Percentiles rank a stretch among this genome's conserved stretches.
Evolutionary conservation across 2,329 filamentous ascomycete genomes (phyloP).

Genomic region (Colletotrichum tanaceti): DNA sequence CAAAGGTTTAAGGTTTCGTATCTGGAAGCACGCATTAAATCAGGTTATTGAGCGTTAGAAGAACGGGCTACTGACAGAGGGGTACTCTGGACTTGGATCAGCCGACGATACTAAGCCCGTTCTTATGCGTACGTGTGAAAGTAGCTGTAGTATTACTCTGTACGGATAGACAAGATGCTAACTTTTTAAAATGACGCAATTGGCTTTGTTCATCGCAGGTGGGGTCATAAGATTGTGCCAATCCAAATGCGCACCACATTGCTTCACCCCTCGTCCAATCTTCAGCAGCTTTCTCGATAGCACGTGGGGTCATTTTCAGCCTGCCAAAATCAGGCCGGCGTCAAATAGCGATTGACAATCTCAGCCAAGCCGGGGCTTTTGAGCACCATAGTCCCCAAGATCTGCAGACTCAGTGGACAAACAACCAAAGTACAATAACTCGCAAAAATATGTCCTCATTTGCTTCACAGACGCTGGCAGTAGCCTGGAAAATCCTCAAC

Average conservation of each 20-base stretch:
- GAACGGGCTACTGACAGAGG: not conserved
- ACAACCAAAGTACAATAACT: too few relatives aligned
- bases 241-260: not conserved
- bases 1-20: not conserved
- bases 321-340: not conserved
- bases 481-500: not conserved
- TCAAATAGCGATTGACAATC: not conserved
- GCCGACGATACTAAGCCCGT: not conserved
- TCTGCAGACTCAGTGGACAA: too few relatives aligned
- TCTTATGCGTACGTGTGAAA: not conserved
- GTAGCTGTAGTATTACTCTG: too few relatives aligned
- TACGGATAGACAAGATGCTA: not conserved
- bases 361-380: not conserved
- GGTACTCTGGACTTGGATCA: not conserved
- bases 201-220: slow-evolving; percentile 18
- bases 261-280: slow-evolving; percentile 8
- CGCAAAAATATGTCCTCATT: not conserved
- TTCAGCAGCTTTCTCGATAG: slow-evolving; percentile 9
- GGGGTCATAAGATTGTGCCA: slow-evolving; percentile 21
- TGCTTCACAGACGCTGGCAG: not conserved
- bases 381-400: too few relatives aligned
- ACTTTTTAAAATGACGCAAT: slow-evolving; percentile 34
- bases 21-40: not conserved
- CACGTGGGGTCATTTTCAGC: slow-evolving; percentile 4
- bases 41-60: not conserved